Evolutionary conservation across 2,329 filamentous ascomycete species (phyloP).

Genomic region (Aureobasidium lini): DNA sequence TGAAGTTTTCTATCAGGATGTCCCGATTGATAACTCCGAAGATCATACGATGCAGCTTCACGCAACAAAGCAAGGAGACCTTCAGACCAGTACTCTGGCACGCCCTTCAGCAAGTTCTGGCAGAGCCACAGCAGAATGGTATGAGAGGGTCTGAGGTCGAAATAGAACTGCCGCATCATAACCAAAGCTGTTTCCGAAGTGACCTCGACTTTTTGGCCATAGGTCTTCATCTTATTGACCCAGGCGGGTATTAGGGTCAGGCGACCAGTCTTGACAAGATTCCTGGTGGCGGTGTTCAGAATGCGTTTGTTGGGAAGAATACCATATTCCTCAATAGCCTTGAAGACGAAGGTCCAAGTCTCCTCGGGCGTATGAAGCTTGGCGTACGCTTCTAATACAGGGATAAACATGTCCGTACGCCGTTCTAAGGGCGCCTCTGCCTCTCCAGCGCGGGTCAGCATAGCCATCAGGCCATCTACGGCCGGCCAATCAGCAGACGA

Average conservation of each 20-base stretch:
- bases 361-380: constrained; percentile 19
- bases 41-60: constrained; percentile 22
- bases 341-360: constrained; percentile 22
- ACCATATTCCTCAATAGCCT: constrained; percentile 18
- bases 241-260: constrained; percentile 21
- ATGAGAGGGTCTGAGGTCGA: constrained; percentile 22
- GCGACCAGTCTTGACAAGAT: constrained; percentile 18
- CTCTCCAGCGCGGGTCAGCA: not conserved
- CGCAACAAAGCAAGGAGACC: constrained; percentile 19
- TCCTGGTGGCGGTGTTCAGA: constrained; percentile 20
- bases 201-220: constrained; percentile 18
- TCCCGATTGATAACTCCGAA: constrained; percentile 17
- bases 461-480: constrained; percentile 11
- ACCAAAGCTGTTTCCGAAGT: constrained; percentile 16
- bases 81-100: constrained; percentile 17
- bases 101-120: constrained; percentile 16
- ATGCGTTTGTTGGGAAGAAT: constrained; percentile 21
- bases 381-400: constrained; percentile 13
- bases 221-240: constrained; percentile 17
- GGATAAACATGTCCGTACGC: constrained; percentile 9
- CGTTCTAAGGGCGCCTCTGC: not conserved
- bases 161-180: constrained; percentile 23
- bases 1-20: not conserved
- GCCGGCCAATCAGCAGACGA: constrained; percentile 16
- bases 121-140: constrained; percentile 22